A percentile compares a stretch with the other conserved stretches of the same genome.
These are phyloP conservation scores for Dictyophora rubrovolvata DNA, from an alignment of 768 basidiomycete species.

Conservation along the genomic window DNA sequence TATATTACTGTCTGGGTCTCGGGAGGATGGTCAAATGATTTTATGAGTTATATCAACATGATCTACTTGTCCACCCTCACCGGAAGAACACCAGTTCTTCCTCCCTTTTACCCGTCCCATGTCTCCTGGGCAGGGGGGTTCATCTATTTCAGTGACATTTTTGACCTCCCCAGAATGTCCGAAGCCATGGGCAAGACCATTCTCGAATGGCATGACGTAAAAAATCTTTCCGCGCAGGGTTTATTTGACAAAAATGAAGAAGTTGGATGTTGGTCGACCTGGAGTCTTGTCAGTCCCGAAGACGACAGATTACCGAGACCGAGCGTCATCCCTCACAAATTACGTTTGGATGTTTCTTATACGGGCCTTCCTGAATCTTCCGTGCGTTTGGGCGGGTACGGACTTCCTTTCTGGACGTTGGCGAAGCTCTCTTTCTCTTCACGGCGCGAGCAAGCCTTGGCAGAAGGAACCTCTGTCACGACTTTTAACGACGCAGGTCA, in stretches of 20 bases:
- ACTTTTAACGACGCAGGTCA: slow-evolving; percentile 20
- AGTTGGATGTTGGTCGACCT: slow-evolving; percentile 32
- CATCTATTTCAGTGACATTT: slow-evolving; percentile 47
- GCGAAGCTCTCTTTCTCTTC: slow-evolving; percentile 11
- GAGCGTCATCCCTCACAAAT: slow-evolving; percentile 17
- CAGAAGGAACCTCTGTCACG: slow-evolving; percentile 16
- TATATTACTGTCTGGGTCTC: slow-evolving; percentile 69
- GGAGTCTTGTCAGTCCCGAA: slow-evolving; percentile 25
- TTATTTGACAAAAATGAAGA: slow-evolving; percentile 19
- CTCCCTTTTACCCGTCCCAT: slow-evolving; percentile 50
- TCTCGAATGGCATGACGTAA: slow-evolving; percentile 57
- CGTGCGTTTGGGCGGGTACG: slow-evolving; percentile 2
- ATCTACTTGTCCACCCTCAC: slow-evolving; percentile 51
- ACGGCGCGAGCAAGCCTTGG: slow-evolving; percentile 13
- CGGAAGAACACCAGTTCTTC: slow-evolving; percentile 47
- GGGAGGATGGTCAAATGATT: slow-evolving; percentile 79
- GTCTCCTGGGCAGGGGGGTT: slow-evolving; percentile 36
- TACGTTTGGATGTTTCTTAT: slow-evolving; percentile 23
- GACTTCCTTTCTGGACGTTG: slow-evolving; percentile 12
- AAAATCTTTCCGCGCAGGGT: slow-evolving; percentile 22
- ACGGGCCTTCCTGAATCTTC: slow-evolving; percentile 19
- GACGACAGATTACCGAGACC: slow-evolving; percentile 16
- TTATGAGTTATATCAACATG: slow-evolving; percentile 60
- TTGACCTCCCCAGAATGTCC: slow-evolving; percentile 45
- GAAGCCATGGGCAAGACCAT: slow-evolving; percentile 35